Evolutionary conservation across 768 basidiomycete genomes (phyloP), one percentile per base, ranked within the genome.

Genomic region (Boletus subparvulus): DNA sequence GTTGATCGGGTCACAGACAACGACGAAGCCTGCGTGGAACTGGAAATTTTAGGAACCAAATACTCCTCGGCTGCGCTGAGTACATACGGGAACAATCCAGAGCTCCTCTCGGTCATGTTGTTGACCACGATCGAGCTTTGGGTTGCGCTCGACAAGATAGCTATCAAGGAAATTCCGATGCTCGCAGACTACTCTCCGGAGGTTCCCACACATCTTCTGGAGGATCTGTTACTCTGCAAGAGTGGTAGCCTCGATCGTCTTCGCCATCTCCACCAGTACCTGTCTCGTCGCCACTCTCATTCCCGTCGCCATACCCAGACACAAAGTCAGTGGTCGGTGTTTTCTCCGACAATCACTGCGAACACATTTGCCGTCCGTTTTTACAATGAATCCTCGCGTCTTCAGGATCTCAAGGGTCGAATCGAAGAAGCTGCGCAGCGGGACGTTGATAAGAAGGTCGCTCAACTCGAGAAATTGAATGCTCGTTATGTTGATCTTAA

Each of bases 101-200:
- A 80, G 54, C 47, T 59, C n/a, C 42, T 61, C 6, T 74, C 73
- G 12, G 52, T 75, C 17, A 77, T 82, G 73, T 59, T 82, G 35
- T 66, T 83, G 47, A 77, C 77, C 6, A 55, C 76, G 33, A 61
- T 82, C 24, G 75, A 79, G 32, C 67, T 83, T 17, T 83, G 82
- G 82, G 68, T 78, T 1, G 77, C 75, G 0, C 66, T 83, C 6
- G 81, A 83, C 59, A 70, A 59, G 26, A 33, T 77, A 14, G 70
- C 65, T 3, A 63, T 75, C 19, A 40, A 39, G 17, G 64, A 70
- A 24, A 64, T 67, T 37, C 77, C 81, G 3, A 68, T 82, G 11
- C 64, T 83, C 6, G 42, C 41, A 0, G 65, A 75, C 6, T 83
- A 80, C 52, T 77, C 79, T 12, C 80, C 82, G 0, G 80, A 79